Evolutionary conservation across 2,329 filamentous ascomycete genomes (phyloP).

Genomic region (Phialemonium atrogriseum): DNA sequence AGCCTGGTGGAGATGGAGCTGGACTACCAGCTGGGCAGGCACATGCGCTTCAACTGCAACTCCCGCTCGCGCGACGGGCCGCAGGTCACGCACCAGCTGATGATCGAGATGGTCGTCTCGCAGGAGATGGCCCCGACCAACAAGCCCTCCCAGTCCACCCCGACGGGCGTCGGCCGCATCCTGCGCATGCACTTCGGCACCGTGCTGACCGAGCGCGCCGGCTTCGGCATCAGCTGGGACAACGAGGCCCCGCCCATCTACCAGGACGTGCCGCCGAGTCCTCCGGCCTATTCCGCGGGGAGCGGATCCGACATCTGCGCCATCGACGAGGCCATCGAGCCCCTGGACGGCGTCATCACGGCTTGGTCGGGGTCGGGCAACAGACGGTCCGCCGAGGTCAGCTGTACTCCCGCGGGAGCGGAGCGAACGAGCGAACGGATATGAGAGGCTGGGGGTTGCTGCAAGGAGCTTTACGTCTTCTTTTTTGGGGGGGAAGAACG

Average conservation of each 20-base stretch:
- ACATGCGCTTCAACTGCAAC: constrained; percentile 66
- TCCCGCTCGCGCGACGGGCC: constrained; percentile 66
- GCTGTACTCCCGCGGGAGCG: too few species aligned
- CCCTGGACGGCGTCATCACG: constrained; percentile 22
- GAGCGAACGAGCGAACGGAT: too few species aligned
- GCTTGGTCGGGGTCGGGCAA: too few species aligned
- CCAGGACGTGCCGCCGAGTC: constrained; percentile 82
- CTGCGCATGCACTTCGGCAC: constrained; percentile 87
- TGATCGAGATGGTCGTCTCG: constrained; percentile 88
- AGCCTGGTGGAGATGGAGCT: constrained; percentile 71
- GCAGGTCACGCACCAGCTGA: constrained; percentile 73
- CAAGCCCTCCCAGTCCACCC: constrained; percentile 60
- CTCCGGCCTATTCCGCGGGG: constrained; percentile 56
- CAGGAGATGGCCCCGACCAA: constrained; percentile 77
- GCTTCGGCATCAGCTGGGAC: constrained; percentile 91
- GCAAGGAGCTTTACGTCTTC: too few species aligned
- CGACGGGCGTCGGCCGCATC: constrained; percentile 84
- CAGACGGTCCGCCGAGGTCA: too few species aligned
- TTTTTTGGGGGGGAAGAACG: too few species aligned
- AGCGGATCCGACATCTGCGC: constrained; percentile 16
- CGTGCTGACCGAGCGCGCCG: constrained; percentile 71
- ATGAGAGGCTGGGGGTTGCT: too few species aligned
- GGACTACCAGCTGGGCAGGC: constrained; percentile 57
- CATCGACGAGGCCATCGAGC: constrained; percentile 31
- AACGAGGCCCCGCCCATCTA: constrained; percentile 93